Percentiles rank a stretch among this genome's conserved stretches.
Evolutionary conservation across 192 early-diverging fungal genomes (phyloP).

Genomic region (Phycomyces nitens): DNA sequence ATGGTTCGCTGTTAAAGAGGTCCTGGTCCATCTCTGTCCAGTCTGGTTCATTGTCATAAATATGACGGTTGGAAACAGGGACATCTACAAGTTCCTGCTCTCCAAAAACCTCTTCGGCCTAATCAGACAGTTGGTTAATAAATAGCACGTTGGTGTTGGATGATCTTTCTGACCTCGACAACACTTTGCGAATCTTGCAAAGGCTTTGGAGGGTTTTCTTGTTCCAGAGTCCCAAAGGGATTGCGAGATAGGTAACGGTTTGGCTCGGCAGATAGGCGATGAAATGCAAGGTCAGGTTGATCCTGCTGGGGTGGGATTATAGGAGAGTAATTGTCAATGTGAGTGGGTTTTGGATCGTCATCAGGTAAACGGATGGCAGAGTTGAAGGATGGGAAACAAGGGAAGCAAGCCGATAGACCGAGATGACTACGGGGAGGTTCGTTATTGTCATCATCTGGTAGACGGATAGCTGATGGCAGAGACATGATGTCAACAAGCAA

Average conservation of each 20-base stretch:
- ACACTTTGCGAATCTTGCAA: background rate
- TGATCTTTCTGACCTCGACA: too few species aligned
- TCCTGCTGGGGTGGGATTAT: background rate
- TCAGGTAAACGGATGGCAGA: background rate
- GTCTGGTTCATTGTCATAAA: constrained; percentile 21
- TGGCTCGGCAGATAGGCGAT: background rate
- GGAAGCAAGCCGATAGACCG: background rate
- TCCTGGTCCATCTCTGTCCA: constrained; percentile 20
- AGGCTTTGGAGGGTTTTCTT: background rate
- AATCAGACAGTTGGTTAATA: too few species aligned
- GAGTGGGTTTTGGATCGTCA: background rate
- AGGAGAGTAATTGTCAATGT: background rate
- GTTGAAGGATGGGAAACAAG: background rate
- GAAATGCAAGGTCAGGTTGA: background rate
- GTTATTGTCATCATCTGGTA: background rate
- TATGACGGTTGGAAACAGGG: background rate
- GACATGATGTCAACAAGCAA: background rate
- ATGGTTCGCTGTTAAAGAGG: background rate
- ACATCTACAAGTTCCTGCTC: background rate
- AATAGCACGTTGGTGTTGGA: too few species aligned
- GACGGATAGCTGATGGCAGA: background rate
- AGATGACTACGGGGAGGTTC: background rate
- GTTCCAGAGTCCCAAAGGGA: background rate
- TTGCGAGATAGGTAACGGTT: background rate
- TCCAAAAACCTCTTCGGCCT: background rate